These are phyloP conservation scores for Corymbia maculata DNA, from an alignment of 345 rosid genomes.

Conservation along the genomic window DNA sequence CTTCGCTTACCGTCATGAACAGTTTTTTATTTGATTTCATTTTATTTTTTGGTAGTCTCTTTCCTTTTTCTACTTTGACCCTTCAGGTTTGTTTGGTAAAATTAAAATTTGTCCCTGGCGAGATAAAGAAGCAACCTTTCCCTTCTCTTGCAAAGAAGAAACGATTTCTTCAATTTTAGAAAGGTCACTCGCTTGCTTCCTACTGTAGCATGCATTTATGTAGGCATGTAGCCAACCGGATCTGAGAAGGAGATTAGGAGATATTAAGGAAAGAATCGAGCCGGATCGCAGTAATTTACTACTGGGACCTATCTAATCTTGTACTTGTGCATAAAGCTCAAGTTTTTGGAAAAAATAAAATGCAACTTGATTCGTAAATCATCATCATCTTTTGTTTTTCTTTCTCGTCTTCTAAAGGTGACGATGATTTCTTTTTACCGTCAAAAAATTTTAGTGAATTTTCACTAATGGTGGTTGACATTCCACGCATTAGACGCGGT, in stretches of 20 bases:
- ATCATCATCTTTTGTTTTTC: no score
- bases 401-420: fast-evolving
- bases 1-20: background rate
- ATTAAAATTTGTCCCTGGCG: background rate
- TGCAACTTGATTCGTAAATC: background rate
- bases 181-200: background rate
- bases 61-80: background rate
- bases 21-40: background rate
- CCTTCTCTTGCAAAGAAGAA: background rate
- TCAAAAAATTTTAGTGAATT: background rate
- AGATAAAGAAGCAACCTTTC: background rate
- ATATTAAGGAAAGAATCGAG: background rate
- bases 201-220: background rate
- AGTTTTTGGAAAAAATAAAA: background rate
- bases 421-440: background rate
- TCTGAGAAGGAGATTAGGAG: background rate
- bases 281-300: background rate
- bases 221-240: background rate
- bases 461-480: background rate
- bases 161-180: background rate
- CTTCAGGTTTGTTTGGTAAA: no score
- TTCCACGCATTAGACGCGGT: background rate
- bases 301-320: background rate
- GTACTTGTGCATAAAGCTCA: background rate
- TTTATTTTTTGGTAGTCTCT: background rate